Evolutionary conservation across 1,284 basidiomycete genomes (phyloP).

Genomic region (Cutaneotrichosporon spelunceum): DNA sequence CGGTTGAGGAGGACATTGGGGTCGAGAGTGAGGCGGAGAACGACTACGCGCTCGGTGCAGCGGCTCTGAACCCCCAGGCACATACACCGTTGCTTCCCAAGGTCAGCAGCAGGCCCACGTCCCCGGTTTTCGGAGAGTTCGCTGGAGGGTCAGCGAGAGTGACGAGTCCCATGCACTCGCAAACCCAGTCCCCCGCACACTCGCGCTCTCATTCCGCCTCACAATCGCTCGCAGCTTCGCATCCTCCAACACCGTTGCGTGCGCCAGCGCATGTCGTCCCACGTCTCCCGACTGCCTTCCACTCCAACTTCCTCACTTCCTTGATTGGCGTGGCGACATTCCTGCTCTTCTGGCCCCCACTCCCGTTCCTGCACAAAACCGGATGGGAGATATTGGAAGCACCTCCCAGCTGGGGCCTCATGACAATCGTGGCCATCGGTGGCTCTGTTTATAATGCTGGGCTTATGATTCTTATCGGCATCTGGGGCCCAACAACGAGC

Average conservation of each 20-base stretch:
- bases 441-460: slow-evolving; percentile 51
- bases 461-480: slow-evolving; percentile 51
- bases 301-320: slow-evolving; percentile 50
- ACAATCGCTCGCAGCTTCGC: not conserved
- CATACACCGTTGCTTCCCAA: slow-evolving; percentile 16
- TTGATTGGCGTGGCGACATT: slow-evolving; percentile 48
- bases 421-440: slow-evolving; percentile 36
- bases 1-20: slow-evolving; percentile 3
- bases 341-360: slow-evolving; percentile 46
- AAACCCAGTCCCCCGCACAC: not conserved
- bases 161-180: not conserved
- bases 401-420: slow-evolving; percentile 33
- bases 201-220: not conserved
- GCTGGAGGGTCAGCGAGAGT: not conserved
- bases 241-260: not conserved
- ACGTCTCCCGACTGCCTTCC: slow-evolving; percentile 43
- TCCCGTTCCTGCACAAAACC: slow-evolving; percentile 39
- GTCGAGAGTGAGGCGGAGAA: slow-evolving; percentile 19
- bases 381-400: slow-evolving; percentile 43
- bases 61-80: not conserved
- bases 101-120: not conserved
- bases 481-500: slow-evolving; percentile 50
- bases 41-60: slow-evolving; percentile 14
- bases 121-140: not conserved
- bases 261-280: slow-evolving; percentile 13